Percentiles rank a stretch among this genome's conserved stretches.
These are phyloP conservation scores for Penicillium silybi DNA, from an alignment of 495 filamentous ascomycete species.

Conservation along the genomic window DNA sequence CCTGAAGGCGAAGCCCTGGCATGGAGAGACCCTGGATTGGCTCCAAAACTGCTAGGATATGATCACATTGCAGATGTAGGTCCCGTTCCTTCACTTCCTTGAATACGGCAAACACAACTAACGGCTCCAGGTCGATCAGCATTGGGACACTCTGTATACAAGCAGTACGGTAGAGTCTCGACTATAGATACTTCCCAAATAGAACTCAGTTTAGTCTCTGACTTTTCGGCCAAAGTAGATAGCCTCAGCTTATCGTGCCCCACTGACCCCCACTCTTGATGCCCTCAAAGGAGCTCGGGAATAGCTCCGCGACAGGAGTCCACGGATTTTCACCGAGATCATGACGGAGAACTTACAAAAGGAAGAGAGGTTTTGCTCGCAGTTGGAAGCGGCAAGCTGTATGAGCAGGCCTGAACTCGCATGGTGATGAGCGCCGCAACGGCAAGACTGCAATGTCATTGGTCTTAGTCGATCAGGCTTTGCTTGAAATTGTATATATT, in stretches of 20 bases:
- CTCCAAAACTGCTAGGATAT: constrained; percentile 41
- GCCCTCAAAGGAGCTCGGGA: constrained; percentile 29
- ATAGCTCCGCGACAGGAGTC: constrained; percentile 23
- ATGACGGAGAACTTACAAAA: constrained; percentile 17
- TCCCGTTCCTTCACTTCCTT: neutral
- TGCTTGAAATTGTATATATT: neutral
- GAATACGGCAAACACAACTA: neutral
- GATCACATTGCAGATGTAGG: constrained; percentile 40
- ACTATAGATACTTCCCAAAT: constrained; percentile 9
- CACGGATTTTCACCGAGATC: constrained; percentile 2
- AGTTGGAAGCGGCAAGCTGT: constrained; percentile 25
- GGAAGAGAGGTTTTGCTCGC: constrained; percentile 26
- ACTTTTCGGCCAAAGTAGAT: neutral
- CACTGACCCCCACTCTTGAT: constrained; percentile 1
- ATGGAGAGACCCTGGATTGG: constrained; percentile 43
- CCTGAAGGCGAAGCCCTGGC: constrained; percentile 43
- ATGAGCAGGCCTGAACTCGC: constrained; percentile 17
- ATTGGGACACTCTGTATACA: constrained; percentile 7
- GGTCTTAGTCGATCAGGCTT: too few relatives aligned
- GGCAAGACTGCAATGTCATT: too few relatives aligned
- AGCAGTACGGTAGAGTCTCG: constrained; percentile 12
- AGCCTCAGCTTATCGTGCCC: neutral
- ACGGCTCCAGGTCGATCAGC: constrained; percentile 10
- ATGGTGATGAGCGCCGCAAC: constrained; percentile 22
- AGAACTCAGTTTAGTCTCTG: neutral